A percentile compares a stretch with the other conserved stretches of the same genome.
Conservation (phyloP, 495 filamentous ascomycete genomes). For the Friedmanniomyces endolithicus region DNA sequence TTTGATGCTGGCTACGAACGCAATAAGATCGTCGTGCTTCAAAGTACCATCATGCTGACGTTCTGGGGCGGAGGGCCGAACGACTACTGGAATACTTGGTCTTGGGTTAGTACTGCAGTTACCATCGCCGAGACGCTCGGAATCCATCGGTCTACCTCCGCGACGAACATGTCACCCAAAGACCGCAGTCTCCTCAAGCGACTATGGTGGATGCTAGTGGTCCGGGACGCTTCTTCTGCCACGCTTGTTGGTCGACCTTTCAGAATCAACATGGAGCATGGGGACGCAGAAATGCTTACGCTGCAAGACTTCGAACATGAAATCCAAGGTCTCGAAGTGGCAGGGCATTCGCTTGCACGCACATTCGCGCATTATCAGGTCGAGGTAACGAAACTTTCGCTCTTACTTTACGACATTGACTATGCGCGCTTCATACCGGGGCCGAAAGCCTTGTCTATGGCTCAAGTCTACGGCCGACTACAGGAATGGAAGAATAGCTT, state of each 20-base stretch:
- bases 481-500: conserved; percentile 4
- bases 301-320: conserved; percentile 6
- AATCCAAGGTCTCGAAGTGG: neutral
- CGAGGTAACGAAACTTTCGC: conserved; percentile 2
- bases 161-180: conserved; percentile 1
- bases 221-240: conserved; percentile 7
- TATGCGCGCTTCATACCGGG: conserved; percentile 1
- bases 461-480: neutral
- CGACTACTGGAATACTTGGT: conserved; percentile 8
- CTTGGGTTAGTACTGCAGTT: conserved; percentile 5
- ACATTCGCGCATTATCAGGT: conserved; percentile 5
- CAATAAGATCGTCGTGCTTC: conserved; percentile 5
- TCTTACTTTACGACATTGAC: conserved; percentile 5
- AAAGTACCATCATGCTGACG: conserved; percentile 4
- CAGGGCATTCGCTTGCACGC: neutral
- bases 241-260: conserved; percentile 8
- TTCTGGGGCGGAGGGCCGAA: conserved; percentile 5
- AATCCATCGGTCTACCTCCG: neutral
- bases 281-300: conserved; percentile 4
- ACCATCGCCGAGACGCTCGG: conserved; percentile 12
- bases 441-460: neutral
- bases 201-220: conserved; percentile 7
- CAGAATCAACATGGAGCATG: conserved; percentile 7
- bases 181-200: conserved; percentile 2
- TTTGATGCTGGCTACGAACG: conserved; percentile 8